phyloP scores from a whole-genome alignment of 805 yeast genomes.

The Candida insectorum region DNA sequence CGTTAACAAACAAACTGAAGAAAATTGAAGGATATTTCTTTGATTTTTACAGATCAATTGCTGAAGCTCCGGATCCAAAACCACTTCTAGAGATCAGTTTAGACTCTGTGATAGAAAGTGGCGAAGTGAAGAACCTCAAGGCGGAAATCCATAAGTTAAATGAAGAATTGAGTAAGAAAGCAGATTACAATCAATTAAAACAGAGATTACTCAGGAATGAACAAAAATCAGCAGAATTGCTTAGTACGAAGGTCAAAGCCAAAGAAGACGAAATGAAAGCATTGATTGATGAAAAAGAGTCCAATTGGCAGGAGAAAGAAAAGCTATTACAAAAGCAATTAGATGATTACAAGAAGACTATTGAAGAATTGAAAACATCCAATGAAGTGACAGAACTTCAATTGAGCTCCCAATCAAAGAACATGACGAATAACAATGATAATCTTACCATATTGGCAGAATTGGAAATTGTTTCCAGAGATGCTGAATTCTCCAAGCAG shows the following conservation, averaged over 20 bases:
- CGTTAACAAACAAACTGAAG: conserved; percentile 73
- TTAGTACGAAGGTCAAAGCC: conserved; percentile 54
- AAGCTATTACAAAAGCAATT: conserved; percentile 48
- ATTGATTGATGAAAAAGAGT: conserved; percentile 66
- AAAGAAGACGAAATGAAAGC: conserved; percentile 74
- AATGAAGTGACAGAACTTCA: conserved; percentile 65
- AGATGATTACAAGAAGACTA: conserved; percentile 48
- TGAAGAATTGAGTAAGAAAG: conserved; percentile 58
- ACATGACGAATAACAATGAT: conserved; percentile 31
- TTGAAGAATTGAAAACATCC: conserved; percentile 62
- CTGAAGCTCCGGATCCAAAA: conserved; percentile 92
- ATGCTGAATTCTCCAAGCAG: conserved; percentile 66
- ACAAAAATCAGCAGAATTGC: conserved; percentile 53
- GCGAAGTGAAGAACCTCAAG: conserved; percentile 50
- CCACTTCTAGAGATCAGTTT: conserved; percentile 72
- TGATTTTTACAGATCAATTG: conserved; percentile 67
- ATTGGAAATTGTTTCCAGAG: conserved; percentile 67
- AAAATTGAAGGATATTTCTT: conserved; percentile 70
- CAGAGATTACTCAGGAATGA: conserved; percentile 58
- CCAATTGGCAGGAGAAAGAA: conserved; percentile 63
- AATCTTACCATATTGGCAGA: conserved; percentile 41
- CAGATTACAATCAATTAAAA: conserved; percentile 78
- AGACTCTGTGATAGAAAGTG: conserved; percentile 54
- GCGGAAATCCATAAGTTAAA: conserved; percentile 49
- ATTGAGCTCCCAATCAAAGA: conserved; percentile 45